These are phyloP conservation scores for Scenedesmus sp. DNA, from an alignment of 163 green algal genomes.

Conservation along the genomic window DNA sequence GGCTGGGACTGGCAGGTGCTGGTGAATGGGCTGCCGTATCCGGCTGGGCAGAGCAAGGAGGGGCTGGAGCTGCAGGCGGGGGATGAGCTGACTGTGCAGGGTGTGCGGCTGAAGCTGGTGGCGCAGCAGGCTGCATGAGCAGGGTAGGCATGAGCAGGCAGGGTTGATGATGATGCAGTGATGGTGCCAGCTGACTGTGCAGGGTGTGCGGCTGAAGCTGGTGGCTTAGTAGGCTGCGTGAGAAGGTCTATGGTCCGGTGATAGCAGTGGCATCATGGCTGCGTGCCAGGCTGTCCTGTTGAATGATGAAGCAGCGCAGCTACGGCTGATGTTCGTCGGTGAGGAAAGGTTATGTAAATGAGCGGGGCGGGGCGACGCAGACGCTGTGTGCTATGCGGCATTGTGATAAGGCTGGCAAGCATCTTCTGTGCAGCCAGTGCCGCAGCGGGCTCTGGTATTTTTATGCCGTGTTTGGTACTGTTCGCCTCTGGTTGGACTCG, in stretches of 20 bases:
- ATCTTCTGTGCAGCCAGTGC: too few species aligned
- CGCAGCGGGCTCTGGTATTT: too few species aligned
- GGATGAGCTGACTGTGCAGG: constrained; percentile 37
- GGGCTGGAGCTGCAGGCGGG: constrained; percentile 20
- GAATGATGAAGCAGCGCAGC: too few species aligned
- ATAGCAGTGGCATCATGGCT: neutral
- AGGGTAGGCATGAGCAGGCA: neutral
- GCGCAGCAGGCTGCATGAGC: neutral
- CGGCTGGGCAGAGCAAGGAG: neutral
- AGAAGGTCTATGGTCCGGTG: too few species aligned
- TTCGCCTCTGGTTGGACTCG: too few species aligned
- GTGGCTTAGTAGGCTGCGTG: neutral
- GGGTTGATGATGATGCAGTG: neutral
- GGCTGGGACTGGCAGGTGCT: constrained; percentile 24
- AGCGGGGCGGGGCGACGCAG: neutral
- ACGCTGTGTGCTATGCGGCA: neutral
- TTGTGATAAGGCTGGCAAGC: too few species aligned
- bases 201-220: constrained; percentile 15
- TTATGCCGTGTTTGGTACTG: too few species aligned
- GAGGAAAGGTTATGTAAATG: neutral
- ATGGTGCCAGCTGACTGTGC: neutral
- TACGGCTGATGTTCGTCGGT: neutral
- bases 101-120: constrained; percentile 9
- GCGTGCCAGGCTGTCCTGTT: too few species aligned
- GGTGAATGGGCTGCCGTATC: constrained; percentile 29